phyloP scores from a whole-genome alignment of 2,329 filamentous ascomycete genomes.

The Botrytis porri region DNA sequence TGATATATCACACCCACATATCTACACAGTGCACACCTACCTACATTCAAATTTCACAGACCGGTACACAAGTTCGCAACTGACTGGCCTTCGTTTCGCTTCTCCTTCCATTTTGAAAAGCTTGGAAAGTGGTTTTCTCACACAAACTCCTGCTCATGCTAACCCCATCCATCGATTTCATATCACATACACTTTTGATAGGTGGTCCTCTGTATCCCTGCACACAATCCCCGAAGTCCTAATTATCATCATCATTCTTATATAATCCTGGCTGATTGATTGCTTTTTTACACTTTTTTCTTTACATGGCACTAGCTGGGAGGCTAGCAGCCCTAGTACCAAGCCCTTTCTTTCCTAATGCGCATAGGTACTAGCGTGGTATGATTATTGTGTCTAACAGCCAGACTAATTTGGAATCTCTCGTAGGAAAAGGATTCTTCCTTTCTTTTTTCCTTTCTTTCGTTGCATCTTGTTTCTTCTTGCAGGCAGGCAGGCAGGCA shows the following conservation, averaged over 20 bases:
- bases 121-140: not conserved
- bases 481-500: not conserved
- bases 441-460: not conserved
- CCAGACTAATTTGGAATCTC: constrained; percentile 6
- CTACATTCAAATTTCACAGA: not conserved
- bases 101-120: not conserved
- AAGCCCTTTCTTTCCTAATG: not conserved
- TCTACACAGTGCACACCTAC: too few species aligned
- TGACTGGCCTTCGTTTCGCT: not conserved
- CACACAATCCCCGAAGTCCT: constrained; percentile 1
- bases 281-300: not conserved
- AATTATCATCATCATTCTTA: not conserved
- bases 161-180: not conserved
- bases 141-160: not conserved
- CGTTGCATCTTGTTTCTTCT: constrained; percentile 6
- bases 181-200: not conserved
- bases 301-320: not conserved
- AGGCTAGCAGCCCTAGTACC: not conserved
- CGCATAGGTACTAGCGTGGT: not conserved
- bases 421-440: not conserved
- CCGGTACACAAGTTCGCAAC: not conserved
- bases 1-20: not conserved
- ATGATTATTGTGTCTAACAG: not conserved
- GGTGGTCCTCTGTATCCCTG: constrained; percentile 1
- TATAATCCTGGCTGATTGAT: not conserved